phyloP scores from a whole-genome alignment of 2,329 filamentous ascomycete species.

The Pezicula carpinea region DNA sequence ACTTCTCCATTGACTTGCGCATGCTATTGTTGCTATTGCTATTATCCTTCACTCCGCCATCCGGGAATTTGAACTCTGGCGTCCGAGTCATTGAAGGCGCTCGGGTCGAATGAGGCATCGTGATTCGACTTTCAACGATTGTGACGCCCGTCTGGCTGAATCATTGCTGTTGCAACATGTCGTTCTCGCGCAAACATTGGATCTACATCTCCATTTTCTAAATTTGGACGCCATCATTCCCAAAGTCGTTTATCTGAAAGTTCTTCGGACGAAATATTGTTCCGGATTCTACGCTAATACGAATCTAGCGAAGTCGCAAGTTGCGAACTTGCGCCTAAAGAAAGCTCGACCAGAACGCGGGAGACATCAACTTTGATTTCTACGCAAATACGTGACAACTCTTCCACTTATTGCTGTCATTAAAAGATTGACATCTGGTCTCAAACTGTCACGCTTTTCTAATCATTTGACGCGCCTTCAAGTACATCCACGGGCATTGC shows the following conservation, averaged over 20 bases:
- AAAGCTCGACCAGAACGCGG: background rate
- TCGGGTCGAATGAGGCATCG: conserved; percentile 39
- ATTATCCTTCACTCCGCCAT: conserved; percentile 12
- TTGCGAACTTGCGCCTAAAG: background rate
- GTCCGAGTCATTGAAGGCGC: conserved; percentile 30
- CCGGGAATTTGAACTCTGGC: conserved; percentile 25
- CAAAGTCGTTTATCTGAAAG: background rate
- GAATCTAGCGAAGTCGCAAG: too few species aligned
- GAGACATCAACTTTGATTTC: background rate
- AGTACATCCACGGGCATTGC: conserved; percentile 9
- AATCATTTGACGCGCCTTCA: background rate
- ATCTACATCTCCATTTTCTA: conserved; percentile 1
- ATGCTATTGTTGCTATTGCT: conserved; percentile 11
- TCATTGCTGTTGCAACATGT: conserved; percentile 9
- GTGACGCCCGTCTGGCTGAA: conserved; percentile 6
- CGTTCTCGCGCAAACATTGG: background rate
- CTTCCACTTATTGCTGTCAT: too few species aligned
- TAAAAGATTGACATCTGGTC: too few species aligned
- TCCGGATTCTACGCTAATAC: background rate
- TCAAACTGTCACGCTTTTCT: background rate
- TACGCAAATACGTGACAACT: background rate
- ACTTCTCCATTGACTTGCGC: conserved; percentile 46
- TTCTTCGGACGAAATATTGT: background rate
- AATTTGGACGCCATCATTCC: background rate
- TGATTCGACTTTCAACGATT: conserved; percentile 9